A percentile compares a stretch with the other conserved stretches of the same genome.
Conservation (phyloP, 2,329 filamentous ascomycete genomes). For the Diaporthe velutina region DNA sequence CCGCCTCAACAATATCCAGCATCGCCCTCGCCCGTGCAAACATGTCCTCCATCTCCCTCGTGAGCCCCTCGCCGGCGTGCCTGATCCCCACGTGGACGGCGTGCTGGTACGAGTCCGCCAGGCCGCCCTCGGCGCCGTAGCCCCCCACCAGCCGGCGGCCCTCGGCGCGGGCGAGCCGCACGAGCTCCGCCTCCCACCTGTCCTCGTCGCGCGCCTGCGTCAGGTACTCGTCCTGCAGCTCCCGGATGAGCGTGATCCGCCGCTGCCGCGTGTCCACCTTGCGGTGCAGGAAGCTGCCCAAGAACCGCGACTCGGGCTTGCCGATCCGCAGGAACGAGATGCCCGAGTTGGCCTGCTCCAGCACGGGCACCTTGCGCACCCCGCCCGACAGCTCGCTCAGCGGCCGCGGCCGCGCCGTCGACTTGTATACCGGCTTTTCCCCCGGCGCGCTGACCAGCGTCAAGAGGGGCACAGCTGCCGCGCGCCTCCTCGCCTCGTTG, state of each 20-base stretch:
- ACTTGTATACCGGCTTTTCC: slow-evolving; percentile 61
- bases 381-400: slow-evolving; percentile 60
- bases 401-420: slow-evolving; percentile 62
- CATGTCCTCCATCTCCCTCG: slow-evolving; percentile 53
- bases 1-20: slow-evolving; percentile 54
- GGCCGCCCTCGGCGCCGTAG: slow-evolving; percentile 51
- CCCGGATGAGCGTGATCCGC: slow-evolving; percentile 53
- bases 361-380: slow-evolving; percentile 68
- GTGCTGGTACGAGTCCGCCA: slow-evolving; percentile 47
- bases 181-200: slow-evolving; percentile 60
- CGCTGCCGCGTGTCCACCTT: slow-evolving; percentile 60
- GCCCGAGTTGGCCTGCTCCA: slow-evolving; percentile 62
- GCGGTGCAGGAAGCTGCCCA: slow-evolving; percentile 70
- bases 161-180: slow-evolving; percentile 51
- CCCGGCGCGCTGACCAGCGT: slow-evolving; percentile 42
- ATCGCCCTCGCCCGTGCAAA: slow-evolving; percentile 57
- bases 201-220: slow-evolving; percentile 57
- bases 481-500: neutral
- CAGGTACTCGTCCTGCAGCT: slow-evolving; percentile 54
- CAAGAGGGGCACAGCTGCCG: slow-evolving; percentile 43
- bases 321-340: slow-evolving; percentile 75
- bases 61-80: slow-evolving; percentile 48
- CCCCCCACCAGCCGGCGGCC: slow-evolving; percentile 41
- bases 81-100: slow-evolving; percentile 40
- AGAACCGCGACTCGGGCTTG: slow-evolving; percentile 72